These are phyloP conservation scores for Corylus avellana DNA, from an alignment of 306 rosid genomes.

Conservation along the genomic window DNA sequence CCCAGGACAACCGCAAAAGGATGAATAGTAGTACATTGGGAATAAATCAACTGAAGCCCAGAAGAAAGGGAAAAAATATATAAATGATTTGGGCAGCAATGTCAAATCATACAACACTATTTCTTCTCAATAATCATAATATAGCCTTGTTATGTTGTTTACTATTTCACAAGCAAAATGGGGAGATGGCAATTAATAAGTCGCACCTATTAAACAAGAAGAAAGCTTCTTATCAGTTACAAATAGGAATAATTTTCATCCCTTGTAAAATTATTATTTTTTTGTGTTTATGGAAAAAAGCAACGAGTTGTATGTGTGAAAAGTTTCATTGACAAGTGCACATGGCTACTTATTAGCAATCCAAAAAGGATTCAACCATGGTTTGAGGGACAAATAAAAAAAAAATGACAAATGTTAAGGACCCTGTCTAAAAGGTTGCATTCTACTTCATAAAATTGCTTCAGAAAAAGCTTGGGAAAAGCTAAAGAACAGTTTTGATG, in stretches of 20 bases:
- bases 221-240: neutral
- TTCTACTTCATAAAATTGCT: neutral
- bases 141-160: neutral
- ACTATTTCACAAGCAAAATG: neutral
- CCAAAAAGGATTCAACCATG: neutral
- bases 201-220: neutral
- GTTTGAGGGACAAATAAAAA: neutral
- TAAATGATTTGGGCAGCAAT: neutral
- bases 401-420: neutral
- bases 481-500: neutral
- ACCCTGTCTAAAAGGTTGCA: neutral
- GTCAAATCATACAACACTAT: neutral
- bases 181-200: neutral
- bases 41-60: neutral
- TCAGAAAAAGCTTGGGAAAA: neutral
- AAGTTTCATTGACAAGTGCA: neutral
- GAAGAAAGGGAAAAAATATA: neutral
- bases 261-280: neutral
- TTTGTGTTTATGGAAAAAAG: neutral
- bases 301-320: neutral
- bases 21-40: neutral
- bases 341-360: neutral
- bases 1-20: conserved; percentile 14
- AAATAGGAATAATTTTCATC: neutral
- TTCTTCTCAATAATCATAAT: neutral